A percentile compares a stretch with the other conserved stretches of the same genome.
phyloP scores from a whole-genome alignment of 75 land plant genomes.

The Sequoiadendron giganteum region DNA sequence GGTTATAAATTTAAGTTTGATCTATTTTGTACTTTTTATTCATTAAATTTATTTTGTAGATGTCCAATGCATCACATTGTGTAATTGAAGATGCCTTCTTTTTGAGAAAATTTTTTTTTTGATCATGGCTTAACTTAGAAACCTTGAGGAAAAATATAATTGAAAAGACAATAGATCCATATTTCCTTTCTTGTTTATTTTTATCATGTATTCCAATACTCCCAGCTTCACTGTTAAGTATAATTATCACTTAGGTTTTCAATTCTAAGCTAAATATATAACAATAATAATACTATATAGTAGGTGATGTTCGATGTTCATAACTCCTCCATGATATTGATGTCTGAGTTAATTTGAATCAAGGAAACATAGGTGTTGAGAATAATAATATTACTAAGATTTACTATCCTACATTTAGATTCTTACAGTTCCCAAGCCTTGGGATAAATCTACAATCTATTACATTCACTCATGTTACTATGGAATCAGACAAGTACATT shows the following conservation, averaged over 20 bases:
- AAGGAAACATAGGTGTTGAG: neutral
- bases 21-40: neutral
- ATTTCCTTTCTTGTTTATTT: neutral
- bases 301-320: neutral
- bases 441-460: conserved; percentile 90
- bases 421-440: conserved; percentile 78
- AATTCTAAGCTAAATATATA: neutral
- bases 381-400: neutral
- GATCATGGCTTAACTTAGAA: neutral
- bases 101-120: neutral
- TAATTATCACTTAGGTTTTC: too few relatives aligned
- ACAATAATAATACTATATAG: neutral
- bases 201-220: neutral
- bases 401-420: conserved; percentile 2
- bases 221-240: neutral
- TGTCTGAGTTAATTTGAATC: neutral
- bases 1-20: neutral
- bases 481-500: conserved; percentile 99
- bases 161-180: neutral
- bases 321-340: neutral
- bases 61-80: neutral
- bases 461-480: conserved; percentile 96
- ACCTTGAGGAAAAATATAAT: neutral
- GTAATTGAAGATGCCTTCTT: neutral
- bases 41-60: neutral